Base-by-base conservation (phyloP, 345 rosid genomes). In the Brassica rapa region DNA sequence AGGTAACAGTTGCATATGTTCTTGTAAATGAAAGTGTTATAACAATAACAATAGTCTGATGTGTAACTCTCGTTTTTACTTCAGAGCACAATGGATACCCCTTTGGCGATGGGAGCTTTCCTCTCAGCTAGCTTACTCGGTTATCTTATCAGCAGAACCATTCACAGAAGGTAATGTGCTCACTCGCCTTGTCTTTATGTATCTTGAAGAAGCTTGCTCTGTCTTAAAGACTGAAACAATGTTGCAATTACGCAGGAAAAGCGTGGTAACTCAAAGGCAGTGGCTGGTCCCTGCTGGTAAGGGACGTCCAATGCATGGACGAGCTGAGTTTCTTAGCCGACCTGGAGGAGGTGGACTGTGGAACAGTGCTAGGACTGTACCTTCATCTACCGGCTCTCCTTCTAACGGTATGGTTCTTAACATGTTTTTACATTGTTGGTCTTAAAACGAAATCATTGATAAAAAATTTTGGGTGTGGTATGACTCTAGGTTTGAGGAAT, bases 51-150 rank as follows among this genome's bases (percentile, higher is more conserved):
- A 43, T 63, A 23, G 1, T 23, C 55, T 74, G 8, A 74, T 49
- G 62, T 30, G n/a, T n/a, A n/a, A n/a, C n/a, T n/a, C n/a, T n/a
- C n/a, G n/a, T 8, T 72, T 75, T 43, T 72, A 46, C 74, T 61
- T 57, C 94, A 93, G 96, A 90, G 98, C 84, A 84, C 90, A 55
- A 83, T 86, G 64, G 98, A 93, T 86, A 80, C 82, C 1, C 86
- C 77, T 77, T 64, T 84, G 73, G 95, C 92, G 0, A 72, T 88
- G 70, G 90, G 77, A 43, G 81, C 89, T 7, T 79, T 88, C 70
- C 1, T 75, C 64, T 78, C 79, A 53, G 85, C 86, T 37, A 82
- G 70, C 74, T 41, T 65, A 51, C 23, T 87, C 70, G 87, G 87
- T 89, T 82, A 33, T 67, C 70, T 86, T 16, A 19, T 89, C 10